Evolutionary conservation across 2,329 filamentous ascomycete species (phyloP), one percentile per base, ranked within the genome.

Genomic region (Talaromyces sp.): DNA sequence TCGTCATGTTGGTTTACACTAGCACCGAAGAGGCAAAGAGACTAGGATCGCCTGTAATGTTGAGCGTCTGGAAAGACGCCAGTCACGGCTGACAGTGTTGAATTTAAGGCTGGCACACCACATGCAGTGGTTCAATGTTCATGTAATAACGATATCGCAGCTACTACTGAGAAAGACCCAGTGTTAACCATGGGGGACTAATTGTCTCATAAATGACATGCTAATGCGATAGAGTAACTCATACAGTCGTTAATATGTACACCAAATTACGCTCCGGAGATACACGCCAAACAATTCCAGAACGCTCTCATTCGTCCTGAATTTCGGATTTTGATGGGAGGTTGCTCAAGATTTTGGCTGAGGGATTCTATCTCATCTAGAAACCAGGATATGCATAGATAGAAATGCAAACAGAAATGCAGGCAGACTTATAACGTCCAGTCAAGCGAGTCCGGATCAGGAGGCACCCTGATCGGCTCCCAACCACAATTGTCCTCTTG

Each of bases 401-500:
- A n/a, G n/a, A n/a, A n/a, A 41, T n/a, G n/a, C 16, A 41, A 8
- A 2, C 16, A 16, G n/a, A 41, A 41, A 41, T 41, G 39, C 39
- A 41, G 39, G 39, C 39, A 41, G 39, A 8, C 19, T 4, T 57
- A 57, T 37, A 9, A n/a, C 39, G 43, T 59, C 57, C 57, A 59
- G 22, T 59, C 57, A 13, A 9, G 10, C 11, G 57, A 59, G 14
- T 59, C 37, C 11, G 57, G 57, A 31, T 59, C 57, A 4, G 6
- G 19, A 8, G 57, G 57, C 22, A 45, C 37, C n/a, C 27, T 45
- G 22, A 64, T 48, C n/a, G 63, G 72, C 68, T 82, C 80, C 72
- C 76, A 82, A n/a, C 79, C 79, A 65, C 79, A 78, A 62, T 81
- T 75, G 3, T 78, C 80, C 60, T 77, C 72, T 65, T 75, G 67